Evolutionary conservation across 768 basidiomycete genomes (phyloP).

Genomic region (Russula olivacea): DNA sequence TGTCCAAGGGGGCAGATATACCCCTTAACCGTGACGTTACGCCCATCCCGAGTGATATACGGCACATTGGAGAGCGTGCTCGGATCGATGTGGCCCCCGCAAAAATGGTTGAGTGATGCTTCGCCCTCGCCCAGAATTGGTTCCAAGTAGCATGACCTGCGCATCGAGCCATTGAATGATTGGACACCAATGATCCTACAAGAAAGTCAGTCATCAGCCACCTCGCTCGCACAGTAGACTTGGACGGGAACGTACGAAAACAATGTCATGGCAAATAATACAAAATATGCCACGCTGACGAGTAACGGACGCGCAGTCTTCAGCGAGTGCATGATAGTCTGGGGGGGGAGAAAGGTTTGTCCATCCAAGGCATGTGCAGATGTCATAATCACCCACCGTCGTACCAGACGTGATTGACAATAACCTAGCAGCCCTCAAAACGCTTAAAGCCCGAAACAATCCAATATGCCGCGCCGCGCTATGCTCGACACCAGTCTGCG

Average conservation of each 20-base stretch:
- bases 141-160: conserved; percentile 54
- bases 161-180: conserved; percentile 81
- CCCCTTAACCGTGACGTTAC: conserved; percentile 53
- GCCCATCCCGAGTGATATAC: conserved; percentile 39
- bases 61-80: conserved; percentile 41
- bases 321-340: conserved; percentile 87
- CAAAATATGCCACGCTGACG: conserved; percentile 84
- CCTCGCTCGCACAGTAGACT: neutral
- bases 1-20: conserved; percentile 88
- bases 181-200: conserved; percentile 87
- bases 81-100: conserved; percentile 77
- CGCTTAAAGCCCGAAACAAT: conserved; percentile 82
- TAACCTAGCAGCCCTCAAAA: conserved; percentile 74
- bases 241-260: conserved; percentile 60
- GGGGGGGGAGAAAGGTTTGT: neutral
- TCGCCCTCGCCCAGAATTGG: conserved; percentile 50
- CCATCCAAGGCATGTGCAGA: neutral
- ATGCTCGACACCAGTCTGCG: conserved; percentile 59
- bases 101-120: conserved; percentile 50
- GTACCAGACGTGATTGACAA: conserved; percentile 89
- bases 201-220: conserved; percentile 1
- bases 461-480: conserved; percentile 65
- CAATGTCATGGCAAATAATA: conserved; percentile 80
- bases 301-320: conserved; percentile 89
- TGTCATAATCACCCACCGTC: conserved; percentile 48